phyloP scores from a whole-genome alignment of 1,284 basidiomycete genomes.

The Cryptococcus sp. region DNA sequence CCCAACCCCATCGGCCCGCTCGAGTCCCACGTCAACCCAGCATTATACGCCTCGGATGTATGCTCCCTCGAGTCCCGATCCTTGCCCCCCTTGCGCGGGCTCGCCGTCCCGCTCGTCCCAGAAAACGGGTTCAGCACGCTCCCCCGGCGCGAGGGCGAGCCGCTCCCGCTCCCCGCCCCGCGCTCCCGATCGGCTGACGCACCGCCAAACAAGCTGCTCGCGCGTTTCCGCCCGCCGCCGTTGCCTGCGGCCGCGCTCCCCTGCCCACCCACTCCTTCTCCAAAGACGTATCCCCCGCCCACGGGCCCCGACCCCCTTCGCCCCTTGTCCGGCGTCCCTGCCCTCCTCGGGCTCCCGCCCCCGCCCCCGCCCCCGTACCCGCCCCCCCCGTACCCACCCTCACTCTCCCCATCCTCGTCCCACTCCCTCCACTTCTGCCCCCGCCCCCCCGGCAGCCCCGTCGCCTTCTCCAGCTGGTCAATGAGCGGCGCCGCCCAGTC shows the following conservation, averaged over 20 bases:
- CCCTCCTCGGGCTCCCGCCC: constrained; percentile 33
- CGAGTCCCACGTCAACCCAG: constrained; percentile 35
- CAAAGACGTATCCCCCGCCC: constrained; percentile 40
- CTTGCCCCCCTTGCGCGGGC: constrained; percentile 13
- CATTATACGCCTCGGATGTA: constrained; percentile 40
- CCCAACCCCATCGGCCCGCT: constrained; percentile 23
- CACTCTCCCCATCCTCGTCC: constrained; percentile 41
- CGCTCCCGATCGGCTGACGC: not conserved
- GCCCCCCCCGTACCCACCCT: constrained; percentile 25
- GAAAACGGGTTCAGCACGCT: constrained; percentile 35
- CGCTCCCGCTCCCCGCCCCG: constrained; percentile 7
- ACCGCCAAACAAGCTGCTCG: constrained; percentile 20
- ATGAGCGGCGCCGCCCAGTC: constrained; percentile 72
- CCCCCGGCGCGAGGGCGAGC: constrained; percentile 5
- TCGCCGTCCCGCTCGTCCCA: constrained; percentile 16
- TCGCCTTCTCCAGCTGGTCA: constrained; percentile 67
- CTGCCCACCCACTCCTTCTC: constrained; percentile 40
- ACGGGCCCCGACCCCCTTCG: too few species aligned
- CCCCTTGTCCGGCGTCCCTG: constrained; percentile 50
- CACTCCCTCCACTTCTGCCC: constrained; percentile 63
- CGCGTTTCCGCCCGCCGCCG: constrained; percentile 17
- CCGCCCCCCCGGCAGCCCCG: constrained; percentile 64
- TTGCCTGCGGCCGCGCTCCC: constrained; percentile 19
- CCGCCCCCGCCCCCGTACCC: too few species aligned
- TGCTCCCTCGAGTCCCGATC: constrained; percentile 7